Base-by-base conservation (phyloP, 208 protist genomes). In the Acanthamoeba polyphaga region DNA sequence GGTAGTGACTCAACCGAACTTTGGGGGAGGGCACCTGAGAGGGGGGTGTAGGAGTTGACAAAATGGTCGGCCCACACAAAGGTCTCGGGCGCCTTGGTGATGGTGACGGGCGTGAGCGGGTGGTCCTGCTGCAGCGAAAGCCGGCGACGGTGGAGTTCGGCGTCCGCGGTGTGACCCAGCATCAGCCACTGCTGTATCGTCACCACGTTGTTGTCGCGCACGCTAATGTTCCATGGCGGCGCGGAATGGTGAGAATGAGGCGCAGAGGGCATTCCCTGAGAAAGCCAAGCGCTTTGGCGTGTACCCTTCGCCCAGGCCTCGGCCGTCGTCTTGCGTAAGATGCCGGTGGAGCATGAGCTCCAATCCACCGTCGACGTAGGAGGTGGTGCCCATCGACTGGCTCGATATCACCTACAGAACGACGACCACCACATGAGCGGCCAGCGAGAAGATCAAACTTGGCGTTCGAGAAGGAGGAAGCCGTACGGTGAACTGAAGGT, bases 291-390 rank as follows among this genome's bases (percentile, higher is more conserved):
- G 29, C 19, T 74, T 60, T 13, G 19, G 68, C 29, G 68, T 22
- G 72, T 84, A 84, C 74, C 62, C 88, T 29, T 93, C 88, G 22
- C 27, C 49, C 17, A 96, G 22, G n/a, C 95, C 95, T 15, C 90
- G 74, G 1, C 51, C 34, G 85, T 96, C 95, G 92, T 96, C 95
- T 15, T 84, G 49, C 6, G 55, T 1, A 3, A 96, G 58, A 2
- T 60, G 89, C 27, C 95, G 24, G 76, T 96, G 89, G 38, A 96
- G n/a, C 95, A 96, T 96, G 29, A 96, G 55, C 64, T 96, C 95
- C 38, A 96, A 32, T 24, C 38, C 55, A 38, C 95, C 95, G 32
- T 60, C 6, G 0, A 12, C 34, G 53, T 49, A 24, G 7, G 74
- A 91, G 13, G 68, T 62, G 66, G 62, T 78, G 29, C 95, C 95